phyloP scores from a whole-genome alignment of 2,329 filamentous ascomycete genomes.

The Pyricularia sp. region DNA sequence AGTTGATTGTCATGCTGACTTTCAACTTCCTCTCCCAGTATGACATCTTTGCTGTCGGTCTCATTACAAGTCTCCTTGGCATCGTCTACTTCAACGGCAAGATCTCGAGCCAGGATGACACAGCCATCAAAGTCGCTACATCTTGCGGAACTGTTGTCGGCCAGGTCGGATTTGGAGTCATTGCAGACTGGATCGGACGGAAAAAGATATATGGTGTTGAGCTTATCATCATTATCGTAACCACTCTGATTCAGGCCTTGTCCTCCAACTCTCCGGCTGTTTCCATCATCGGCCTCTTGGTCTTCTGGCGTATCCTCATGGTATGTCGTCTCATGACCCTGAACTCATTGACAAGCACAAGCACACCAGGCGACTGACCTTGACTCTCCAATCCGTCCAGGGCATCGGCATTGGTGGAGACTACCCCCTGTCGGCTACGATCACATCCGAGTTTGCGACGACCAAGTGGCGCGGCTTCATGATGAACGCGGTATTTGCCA shows the following conservation, averaged over 20 bases:
- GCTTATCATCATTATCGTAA: conserved; percentile 68
- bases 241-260: conserved; percentile 59
- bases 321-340: conserved; percentile 10
- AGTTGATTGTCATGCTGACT: no score
- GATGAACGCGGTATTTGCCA: conserved; percentile 78
- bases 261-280: conserved; percentile 49
- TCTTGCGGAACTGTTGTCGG: conserved; percentile 74
- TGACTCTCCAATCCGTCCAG: conserved; percentile 3
- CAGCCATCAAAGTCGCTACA: conserved; percentile 74
- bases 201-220: conserved; percentile 51
- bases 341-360: not conserved
- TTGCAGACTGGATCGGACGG: conserved; percentile 56
- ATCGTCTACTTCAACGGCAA: conserved; percentile 57
- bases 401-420: conserved; percentile 61
- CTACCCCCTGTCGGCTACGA: conserved; percentile 71
- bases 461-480: conserved; percentile 78
- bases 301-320: conserved; percentile 76
- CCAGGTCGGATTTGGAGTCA: conserved; percentile 65
- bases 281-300: conserved; percentile 51
- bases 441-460: conserved; percentile 77
- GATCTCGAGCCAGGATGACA: conserved; percentile 57
- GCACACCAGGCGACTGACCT: not conserved
- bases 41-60: conserved; percentile 66
- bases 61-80: conserved; percentile 63
- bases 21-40: conserved; percentile 26